Evolutionary conservation across 2,329 filamentous ascomycete genomes (phyloP).

Genomic region (Lasiodiplodia sp.): DNA sequence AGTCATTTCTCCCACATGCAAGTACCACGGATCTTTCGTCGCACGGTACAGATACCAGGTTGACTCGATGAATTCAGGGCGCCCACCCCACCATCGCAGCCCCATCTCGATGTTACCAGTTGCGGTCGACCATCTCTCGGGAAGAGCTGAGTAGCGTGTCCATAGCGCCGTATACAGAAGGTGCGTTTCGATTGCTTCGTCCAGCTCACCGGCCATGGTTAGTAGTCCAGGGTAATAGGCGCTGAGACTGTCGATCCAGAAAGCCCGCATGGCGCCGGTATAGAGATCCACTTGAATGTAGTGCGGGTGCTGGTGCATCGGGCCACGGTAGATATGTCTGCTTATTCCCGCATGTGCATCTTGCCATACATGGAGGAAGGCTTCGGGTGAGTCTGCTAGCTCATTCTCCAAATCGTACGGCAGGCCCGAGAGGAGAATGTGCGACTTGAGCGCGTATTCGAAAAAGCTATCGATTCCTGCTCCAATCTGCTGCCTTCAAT

Average conservation of each 20-base stretch:
- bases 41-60: constrained; percentile 96
- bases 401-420: constrained; percentile 54
- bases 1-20: constrained; percentile 95
- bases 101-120: constrained; percentile 85
- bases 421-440: constrained; percentile 84
- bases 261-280: constrained; percentile 86
- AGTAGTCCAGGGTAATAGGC: constrained; percentile 94
- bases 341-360: constrained; percentile 87
- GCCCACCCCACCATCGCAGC: constrained; percentile 91
- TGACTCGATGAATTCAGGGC: constrained; percentile 96
- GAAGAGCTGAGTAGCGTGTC: constrained; percentile 92
- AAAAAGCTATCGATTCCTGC: constrained; percentile 98
- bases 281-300: constrained; percentile 89
- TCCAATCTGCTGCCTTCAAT: constrained; percentile 67
- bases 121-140: constrained; percentile 90
- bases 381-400: constrained; percentile 72
- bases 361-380: constrained; percentile 84
- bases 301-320: constrained; percentile 81
- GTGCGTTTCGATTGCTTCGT: constrained; percentile 90
- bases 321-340: constrained; percentile 83
- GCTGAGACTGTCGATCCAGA: constrained; percentile 95
- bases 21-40: constrained; percentile 93
- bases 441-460: constrained; percentile 94
- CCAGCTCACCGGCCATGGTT: constrained; percentile 83
- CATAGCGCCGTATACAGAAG: constrained; percentile 91